Base-by-base conservation (phyloP, 345 rosid genomes). In the Brassica juncea region DNA sequence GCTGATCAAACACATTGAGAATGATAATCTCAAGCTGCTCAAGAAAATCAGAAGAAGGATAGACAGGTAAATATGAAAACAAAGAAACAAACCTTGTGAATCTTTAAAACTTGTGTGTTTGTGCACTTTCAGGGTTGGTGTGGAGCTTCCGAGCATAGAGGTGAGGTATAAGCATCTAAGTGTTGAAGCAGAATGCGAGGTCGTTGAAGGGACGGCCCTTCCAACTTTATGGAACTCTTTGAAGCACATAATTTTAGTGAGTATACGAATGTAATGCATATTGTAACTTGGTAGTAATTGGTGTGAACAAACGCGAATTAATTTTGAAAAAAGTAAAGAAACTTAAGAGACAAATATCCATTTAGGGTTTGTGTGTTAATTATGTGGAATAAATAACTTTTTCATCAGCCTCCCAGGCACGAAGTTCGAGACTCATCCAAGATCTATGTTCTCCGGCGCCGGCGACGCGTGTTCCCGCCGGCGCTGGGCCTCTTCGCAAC, bases 211-310 rank as follows among this genome's bases (percentile, higher is more conserved):
- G 52, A 91, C 85, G 80, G 89, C 97, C 0, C 92, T 90, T 68
- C 94, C 97, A 15, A 91, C 94, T 62, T 84, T 93, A 2, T 92
- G 96, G 94, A 90, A 88, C 77, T 81, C 91, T 4, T 57, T 83
- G 4, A 88, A 69, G 79, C 55, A 63, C 70, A 4, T 82, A 19
- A 8, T 88, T 74, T 66, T 81, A 34, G 97, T 90, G 67, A 88
- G 93, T 86, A 44, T 11, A 39, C 39, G 52, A 69, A 69, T 5
- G 4, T 25, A 25, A 66, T 37, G 5, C 4, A 3, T 31, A 31
- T 30, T 69, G 7, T 2, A 8, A 37, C 2, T 37, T 8, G 10
- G 44, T 8, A 37, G 3, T 32, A 28, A 2, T 35, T 35, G 9
- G 1, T 35, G 39, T 35, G 39, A 35, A 35, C 39, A 35, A 35